Evolutionary conservation across 768 basidiomycete genomes (phyloP).

Genomic region (Auricularia sp.): DNA sequence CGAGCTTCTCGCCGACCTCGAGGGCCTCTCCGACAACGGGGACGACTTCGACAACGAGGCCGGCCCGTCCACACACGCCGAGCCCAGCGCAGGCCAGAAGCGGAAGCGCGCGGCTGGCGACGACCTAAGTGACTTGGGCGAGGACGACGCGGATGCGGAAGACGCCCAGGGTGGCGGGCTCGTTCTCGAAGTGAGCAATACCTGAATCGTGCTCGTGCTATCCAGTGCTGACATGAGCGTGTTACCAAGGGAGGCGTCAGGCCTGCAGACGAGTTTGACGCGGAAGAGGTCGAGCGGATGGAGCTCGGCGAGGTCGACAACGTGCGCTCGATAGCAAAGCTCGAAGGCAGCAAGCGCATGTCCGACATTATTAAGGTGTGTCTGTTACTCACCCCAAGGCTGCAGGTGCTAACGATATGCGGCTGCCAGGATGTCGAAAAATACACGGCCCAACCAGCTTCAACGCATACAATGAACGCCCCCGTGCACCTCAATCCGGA

Average conservation of each 20-base stretch:
- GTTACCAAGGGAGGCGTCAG: constrained; percentile 59
- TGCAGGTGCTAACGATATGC: not conserved
- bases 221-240: no score
- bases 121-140: constrained; percentile 44
- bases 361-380: constrained; percentile 71
- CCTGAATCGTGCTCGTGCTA: constrained; percentile 6
- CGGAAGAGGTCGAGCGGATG: constrained; percentile 90
- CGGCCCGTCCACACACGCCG: not conserved
- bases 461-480: constrained; percentile 65
- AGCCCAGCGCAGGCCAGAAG: not conserved
- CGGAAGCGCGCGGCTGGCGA: constrained; percentile 29
- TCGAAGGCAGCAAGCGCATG: constrained; percentile 83
- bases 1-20: constrained; percentile 28
- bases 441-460: constrained; percentile 70
- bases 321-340: constrained; percentile 78
- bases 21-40: no score
- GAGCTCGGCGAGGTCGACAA: constrained; percentile 78
- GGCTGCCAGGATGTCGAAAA: constrained; percentile 74
- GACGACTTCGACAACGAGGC: constrained; percentile 30
- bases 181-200: constrained; percentile 41
- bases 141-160: constrained; percentile 27
- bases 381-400: not conserved
- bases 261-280: constrained; percentile 93
- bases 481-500: constrained; percentile 87
- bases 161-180: constrained; percentile 41